Evolutionary conservation across 805 yeast genomes (phyloP).

Genomic region (Naumovozyma castellii): DNA sequence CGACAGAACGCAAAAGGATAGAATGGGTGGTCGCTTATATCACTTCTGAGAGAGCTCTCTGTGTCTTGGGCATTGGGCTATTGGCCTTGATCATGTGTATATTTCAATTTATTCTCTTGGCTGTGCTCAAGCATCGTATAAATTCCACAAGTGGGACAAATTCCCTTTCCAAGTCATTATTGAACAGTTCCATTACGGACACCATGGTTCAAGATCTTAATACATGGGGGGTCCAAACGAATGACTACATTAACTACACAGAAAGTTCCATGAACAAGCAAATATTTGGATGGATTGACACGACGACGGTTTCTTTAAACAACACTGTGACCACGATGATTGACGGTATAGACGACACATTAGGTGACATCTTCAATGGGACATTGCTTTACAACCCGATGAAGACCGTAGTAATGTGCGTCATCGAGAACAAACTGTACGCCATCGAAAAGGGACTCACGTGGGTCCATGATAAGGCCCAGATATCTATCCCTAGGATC

Average conservation of each 20-base stretch:
- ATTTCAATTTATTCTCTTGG: conserved; percentile 45
- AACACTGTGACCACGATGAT: conserved; percentile 50
- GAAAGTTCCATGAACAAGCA: conserved; percentile 50
- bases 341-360: conserved; percentile 45
- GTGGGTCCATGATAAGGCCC: conserved; percentile 65
- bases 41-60: conserved; percentile 43
- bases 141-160: conserved; percentile 1
- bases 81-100: conserved; percentile 46
- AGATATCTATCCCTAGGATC: conserved; percentile 48
- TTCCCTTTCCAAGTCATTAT: neutral
- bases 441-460: conserved; percentile 60
- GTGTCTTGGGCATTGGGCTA: conserved; percentile 44
- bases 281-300: conserved; percentile 55
- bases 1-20: conserved; percentile 12
- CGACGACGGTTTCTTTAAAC: conserved; percentile 50
- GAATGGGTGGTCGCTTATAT: conserved; percentile 36
- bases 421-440: conserved; percentile 62
- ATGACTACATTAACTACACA: conserved; percentile 39
- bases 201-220: conserved; percentile 29
- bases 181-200: conserved; percentile 5
- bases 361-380: conserved; percentile 52
- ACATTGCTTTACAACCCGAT: conserved; percentile 61
- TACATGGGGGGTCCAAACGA: conserved; percentile 50
- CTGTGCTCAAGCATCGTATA: conserved; percentile 8
- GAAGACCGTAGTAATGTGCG: conserved; percentile 63